These are phyloP conservation scores for Termitomyces sp. DNA, from an alignment of 768 basidiomycete species.

Conservation along the genomic window DNA sequence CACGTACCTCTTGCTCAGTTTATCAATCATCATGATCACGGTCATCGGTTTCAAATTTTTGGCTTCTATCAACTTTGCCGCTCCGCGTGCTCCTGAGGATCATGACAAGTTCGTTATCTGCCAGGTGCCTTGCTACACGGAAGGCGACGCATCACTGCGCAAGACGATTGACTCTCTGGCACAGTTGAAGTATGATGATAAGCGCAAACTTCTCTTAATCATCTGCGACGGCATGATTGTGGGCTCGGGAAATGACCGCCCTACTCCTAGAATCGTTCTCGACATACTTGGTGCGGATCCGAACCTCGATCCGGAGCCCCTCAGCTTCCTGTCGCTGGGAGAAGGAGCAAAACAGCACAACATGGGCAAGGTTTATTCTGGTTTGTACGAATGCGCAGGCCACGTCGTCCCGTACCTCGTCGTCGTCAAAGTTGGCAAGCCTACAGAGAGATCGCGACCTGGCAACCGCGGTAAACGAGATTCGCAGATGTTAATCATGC, in stretches of 20 bases:
- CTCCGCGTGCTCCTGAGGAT: constrained; percentile 78
- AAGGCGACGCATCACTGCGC: constrained; percentile 84
- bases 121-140: constrained; percentile 98
- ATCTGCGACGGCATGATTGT: constrained; percentile 99
- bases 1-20: constrained; percentile 83
- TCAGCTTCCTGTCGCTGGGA: constrained; percentile 91
- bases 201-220: constrained; percentile 89
- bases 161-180: constrained; percentile 93
- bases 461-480: constrained; percentile 99
- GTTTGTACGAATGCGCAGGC: constrained; percentile 89
- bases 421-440: constrained; percentile 92
- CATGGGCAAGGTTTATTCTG: constrained; percentile 97
- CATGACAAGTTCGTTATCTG: constrained; percentile 95
- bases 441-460: constrained; percentile 87
- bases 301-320: constrained; percentile 89
- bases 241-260: constrained; percentile 93
- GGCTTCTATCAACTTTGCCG: constrained; percentile 76
- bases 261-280: constrained; percentile 93
- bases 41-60: constrained; percentile 94
- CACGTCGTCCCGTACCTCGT: constrained; percentile 96
- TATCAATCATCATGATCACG: constrained; percentile 90
- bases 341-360: constrained; percentile 97
- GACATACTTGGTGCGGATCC: constrained; percentile 96
- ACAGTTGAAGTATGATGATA: constrained; percentile 95
- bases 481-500: constrained; percentile 94